Evolutionary conservation across 495 filamentous ascomycete species (phyloP).

Genomic region (Tuber aestivum): DNA sequence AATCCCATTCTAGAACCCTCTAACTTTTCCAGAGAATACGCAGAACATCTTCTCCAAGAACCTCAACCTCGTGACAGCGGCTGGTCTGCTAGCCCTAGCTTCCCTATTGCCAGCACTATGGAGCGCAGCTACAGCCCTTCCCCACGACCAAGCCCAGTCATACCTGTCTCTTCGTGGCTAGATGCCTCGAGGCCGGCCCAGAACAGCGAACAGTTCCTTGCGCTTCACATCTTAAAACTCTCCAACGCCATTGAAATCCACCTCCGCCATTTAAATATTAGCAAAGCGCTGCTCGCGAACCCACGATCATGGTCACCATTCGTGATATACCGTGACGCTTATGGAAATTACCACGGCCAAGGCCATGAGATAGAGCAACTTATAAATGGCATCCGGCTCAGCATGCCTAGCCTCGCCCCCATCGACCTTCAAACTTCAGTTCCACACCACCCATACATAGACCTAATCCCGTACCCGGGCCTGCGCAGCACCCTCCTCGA

Average conservation of each 20-base stretch:
- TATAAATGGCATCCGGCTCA: slow-evolving; percentile 7
- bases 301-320: slow-evolving; percentile 14
- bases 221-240: slow-evolving; percentile 17
- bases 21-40: slow-evolving; percentile 12
- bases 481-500: slow-evolving; percentile 20
- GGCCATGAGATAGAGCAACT: slow-evolving; percentile 9
- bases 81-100: slow-evolving; percentile 16
- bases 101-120: slow-evolving; percentile 20
- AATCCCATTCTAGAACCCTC: neutral
- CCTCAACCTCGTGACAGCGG: neutral
- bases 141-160: neutral
- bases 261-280: slow-evolving; percentile 19
- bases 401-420: slow-evolving; percentile 19
- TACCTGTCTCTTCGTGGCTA: slow-evolving; percentile 23
- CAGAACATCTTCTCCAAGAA: slow-evolving; percentile 2
- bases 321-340: slow-evolving; percentile 2
- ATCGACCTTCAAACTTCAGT: slow-evolving; percentile 23
- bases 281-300: slow-evolving; percentile 8
- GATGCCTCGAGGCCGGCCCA: slow-evolving; percentile 18
- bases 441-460: slow-evolving; percentile 35
- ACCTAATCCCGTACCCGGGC: slow-evolving; percentile 31
- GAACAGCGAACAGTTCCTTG: slow-evolving; percentile 15
- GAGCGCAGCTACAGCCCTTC: slow-evolving; percentile 18
- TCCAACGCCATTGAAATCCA: slow-evolving; percentile 27
- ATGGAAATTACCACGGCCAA: neutral